These are phyloP conservation scores for Saturnispora sekii DNA, from an alignment of 805 yeast species.

Conservation along the genomic window DNA sequence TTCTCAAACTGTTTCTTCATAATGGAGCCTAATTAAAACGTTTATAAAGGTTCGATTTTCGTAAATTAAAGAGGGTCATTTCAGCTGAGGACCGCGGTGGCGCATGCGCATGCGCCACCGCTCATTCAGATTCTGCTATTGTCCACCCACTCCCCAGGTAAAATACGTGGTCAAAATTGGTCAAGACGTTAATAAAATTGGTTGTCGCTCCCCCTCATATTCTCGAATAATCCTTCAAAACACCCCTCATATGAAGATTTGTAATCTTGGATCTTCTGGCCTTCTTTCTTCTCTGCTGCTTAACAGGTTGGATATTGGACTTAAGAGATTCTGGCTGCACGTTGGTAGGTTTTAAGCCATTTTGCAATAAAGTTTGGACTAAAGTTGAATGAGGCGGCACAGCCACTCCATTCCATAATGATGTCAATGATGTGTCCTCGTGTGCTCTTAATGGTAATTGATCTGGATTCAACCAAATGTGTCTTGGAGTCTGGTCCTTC, in stretches of 20 bases:
- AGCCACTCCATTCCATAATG: slow-evolving; percentile 69
- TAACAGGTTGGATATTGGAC: slow-evolving; percentile 42
- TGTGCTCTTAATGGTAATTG: slow-evolving; percentile 35
- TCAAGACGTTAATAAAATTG: too few relatives aligned
- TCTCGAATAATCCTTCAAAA: slow-evolving; percentile 68
- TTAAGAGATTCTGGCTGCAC: slow-evolving; percentile 95
- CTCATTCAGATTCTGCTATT: too few relatives aligned
- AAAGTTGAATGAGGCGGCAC: slow-evolving; percentile 77
- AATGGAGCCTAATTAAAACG: too few relatives aligned
- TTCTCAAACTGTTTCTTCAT: too few relatives aligned
- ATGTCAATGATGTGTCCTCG: slow-evolving; percentile 66
- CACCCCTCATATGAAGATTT: slow-evolving; percentile 93
- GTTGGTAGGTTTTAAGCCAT: slow-evolving; percentile 92
- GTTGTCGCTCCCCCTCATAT: slow-evolving; percentile 10
- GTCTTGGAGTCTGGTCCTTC: slow-evolving; percentile 88
- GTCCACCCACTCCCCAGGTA: too few relatives aligned
- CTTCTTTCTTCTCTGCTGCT: slow-evolving; percentile 76
- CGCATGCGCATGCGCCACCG: too few relatives aligned
- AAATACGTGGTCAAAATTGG: too few relatives aligned
- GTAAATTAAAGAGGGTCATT: too few relatives aligned
- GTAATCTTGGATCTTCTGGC: slow-evolving; percentile 91
- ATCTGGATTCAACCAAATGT: slow-evolving; percentile 78
- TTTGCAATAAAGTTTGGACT: slow-evolving; percentile 65
- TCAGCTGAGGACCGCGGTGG: too few relatives aligned
- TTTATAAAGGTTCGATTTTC: too few relatives aligned